Evolutionary conservation across 495 filamentous ascomycete genomes (phyloP), one percentile per base, ranked within the genome.

Genomic region (Penicillium paradoxum): DNA sequence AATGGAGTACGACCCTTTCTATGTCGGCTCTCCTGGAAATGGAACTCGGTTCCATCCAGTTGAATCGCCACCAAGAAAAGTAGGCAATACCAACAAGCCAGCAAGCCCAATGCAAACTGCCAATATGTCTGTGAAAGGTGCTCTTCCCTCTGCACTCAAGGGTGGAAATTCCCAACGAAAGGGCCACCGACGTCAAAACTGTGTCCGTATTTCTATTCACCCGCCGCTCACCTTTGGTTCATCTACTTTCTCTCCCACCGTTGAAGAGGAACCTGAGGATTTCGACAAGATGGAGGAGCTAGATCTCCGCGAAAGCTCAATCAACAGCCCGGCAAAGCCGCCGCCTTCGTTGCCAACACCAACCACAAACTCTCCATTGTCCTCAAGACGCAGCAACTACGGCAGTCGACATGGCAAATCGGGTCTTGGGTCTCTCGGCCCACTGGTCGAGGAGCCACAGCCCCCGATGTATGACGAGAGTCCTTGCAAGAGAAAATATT

Each of bases 181-280:
- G 50, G 70, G 70, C 19, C 75, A 81, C 46, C 60, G 70, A 42
- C 68, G 73, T 18, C 73, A 78, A 19, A 76, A 77, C 40, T 77
- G 71, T 43, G 73, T 80, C 3, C 73, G 76, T 25, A 76, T 79
- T 32, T 78, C 78, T 0, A 74, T 76, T 9, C 65, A 75, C 21
- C 73, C 73, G 0, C 66, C 73, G 0, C 58, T 72, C 32, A 71
- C 67, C 4, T 74, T 77, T 25, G 63, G 67, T 0, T 62, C 66
- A 13, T 50, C 66, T 13, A 43, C 58, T 4, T 75, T 72, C 51
- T 68, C 71, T 18, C 69, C 71, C 6, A 75, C 62, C 22, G 62
- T 65, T 4, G 70, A 75, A 58, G 72, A 73, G 29, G 73, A 74
- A 40, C 51, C 58, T 0, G 71, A 74, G 36, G 69, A 70, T 15